Conservation (phyloP, 2,329 filamentous ascomycete species). For the Herpotrichia juniperi region DNA sequence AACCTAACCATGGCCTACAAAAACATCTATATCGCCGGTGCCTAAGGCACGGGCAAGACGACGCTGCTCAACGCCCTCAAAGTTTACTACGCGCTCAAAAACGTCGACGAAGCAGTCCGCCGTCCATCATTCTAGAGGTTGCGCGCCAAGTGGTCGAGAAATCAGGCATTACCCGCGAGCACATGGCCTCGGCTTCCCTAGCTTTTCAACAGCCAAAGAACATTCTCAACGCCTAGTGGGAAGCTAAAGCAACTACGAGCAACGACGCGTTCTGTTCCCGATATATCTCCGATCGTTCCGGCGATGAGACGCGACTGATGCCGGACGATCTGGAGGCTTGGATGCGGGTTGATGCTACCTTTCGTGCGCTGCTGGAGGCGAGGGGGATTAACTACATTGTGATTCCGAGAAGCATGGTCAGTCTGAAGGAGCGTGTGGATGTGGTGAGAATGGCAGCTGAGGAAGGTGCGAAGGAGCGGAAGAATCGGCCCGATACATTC, state of each 20-base stretch:
- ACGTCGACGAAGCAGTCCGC: neutral
- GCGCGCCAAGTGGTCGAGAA: constrained; percentile 44
- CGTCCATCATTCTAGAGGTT: constrained; percentile 45
- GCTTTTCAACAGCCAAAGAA: constrained; percentile 45
- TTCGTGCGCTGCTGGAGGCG: constrained; percentile 22
- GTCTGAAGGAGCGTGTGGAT: constrained; percentile 20
- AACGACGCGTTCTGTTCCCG: constrained; percentile 17
- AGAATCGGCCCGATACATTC: too few species aligned
- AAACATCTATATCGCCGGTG: constrained; percentile 55
- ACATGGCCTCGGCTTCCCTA: constrained; percentile 37
- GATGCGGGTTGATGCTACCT: constrained; percentile 28
- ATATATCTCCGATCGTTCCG: constrained; percentile 54
- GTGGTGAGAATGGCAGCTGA: too few species aligned
- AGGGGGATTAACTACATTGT: constrained; percentile 25
- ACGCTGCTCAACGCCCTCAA: constrained; percentile 49
- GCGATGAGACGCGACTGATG: constrained; percentile 49
- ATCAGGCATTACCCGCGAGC: constrained; percentile 41
- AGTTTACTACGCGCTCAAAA: constrained; percentile 15
- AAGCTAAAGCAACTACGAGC: constrained; percentile 30
- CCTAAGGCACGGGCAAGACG: constrained; percentile 55
- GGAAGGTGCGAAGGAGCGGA: too few species aligned
- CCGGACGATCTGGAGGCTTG: constrained; percentile 30
- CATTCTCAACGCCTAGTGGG: constrained; percentile 47
- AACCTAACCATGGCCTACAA: too few species aligned
- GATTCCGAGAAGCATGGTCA: constrained; percentile 17